Evolutionary conservation across 768 basidiomycete species (phyloP).

Genomic region (Ramaria sp.): DNA sequence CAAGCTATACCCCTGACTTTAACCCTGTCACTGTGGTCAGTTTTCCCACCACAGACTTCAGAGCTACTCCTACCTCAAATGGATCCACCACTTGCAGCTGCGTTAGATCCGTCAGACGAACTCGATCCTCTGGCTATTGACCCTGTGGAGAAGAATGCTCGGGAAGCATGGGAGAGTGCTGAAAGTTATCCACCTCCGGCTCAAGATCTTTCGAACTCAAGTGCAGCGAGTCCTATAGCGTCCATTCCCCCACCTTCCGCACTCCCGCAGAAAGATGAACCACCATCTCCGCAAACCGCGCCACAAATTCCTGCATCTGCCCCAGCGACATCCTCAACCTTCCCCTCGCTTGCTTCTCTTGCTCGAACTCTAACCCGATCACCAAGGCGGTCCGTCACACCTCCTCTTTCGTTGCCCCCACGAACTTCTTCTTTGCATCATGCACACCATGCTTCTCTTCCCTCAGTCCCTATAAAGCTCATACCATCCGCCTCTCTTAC

Average conservation of each 20-base stretch:
- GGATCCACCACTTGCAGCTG: not conserved
- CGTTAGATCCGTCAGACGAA: slow-evolving; percentile 23
- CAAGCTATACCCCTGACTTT: not conserved
- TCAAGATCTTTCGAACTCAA: not conserved
- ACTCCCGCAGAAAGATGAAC: not conserved
- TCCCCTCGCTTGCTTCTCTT: slow-evolving; percentile 55
- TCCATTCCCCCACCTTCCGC: slow-evolving; percentile 20
- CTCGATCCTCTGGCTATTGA: slow-evolving; percentile 55
- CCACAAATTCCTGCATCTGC: slow-evolving; percentile 14
- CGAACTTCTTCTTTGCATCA: slow-evolving; percentile 2
- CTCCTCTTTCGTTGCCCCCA: slow-evolving; percentile 28
- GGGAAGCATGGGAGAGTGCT: slow-evolving; percentile 52
- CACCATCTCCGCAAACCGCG: not conserved
- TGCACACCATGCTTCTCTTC: slow-evolving; percentile 4
- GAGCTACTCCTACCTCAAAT: not conserved
- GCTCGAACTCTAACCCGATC: slow-evolving; percentile 55
- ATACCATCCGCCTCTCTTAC: not conserved
- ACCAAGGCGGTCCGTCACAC: slow-evolving; percentile 29
- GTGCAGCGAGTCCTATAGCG: slow-evolving; percentile 11
- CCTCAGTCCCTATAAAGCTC: not conserved
- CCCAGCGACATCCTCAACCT: slow-evolving; percentile 31
- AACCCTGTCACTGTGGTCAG: not conserved
- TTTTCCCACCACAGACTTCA: not conserved
- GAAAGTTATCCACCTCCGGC: slow-evolving; percentile 50
- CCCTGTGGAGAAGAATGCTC: slow-evolving; percentile 46